Conservation (phyloP, 116 monocot species). For the Thalassia testudinum region DNA sequence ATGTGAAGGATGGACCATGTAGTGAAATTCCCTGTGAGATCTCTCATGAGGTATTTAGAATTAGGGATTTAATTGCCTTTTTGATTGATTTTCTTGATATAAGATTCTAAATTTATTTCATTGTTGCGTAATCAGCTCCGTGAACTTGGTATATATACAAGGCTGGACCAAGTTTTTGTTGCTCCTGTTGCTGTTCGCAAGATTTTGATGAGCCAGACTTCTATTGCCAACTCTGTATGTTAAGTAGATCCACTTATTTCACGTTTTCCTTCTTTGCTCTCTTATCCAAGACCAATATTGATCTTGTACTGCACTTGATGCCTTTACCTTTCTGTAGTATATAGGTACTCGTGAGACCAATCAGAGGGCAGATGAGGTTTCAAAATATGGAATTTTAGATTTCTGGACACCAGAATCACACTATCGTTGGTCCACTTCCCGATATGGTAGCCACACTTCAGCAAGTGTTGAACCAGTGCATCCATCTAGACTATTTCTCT, state of each 20-base stretch:
- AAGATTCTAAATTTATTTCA: neutral
- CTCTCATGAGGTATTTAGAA: slow-evolving; percentile 40
- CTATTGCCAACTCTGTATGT: slow-evolving; percentile 57
- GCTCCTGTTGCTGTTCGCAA: slow-evolving; percentile 76
- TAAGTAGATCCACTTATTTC: neutral
- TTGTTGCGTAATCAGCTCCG: slow-evolving; percentile 31
- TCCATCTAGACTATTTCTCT: slow-evolving; percentile 65
- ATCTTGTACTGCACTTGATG: neutral
- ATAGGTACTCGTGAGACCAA: slow-evolving; percentile 77
- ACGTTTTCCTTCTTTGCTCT: neutral
- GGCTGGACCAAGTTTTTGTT: slow-evolving; percentile 92
- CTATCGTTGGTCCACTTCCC: slow-evolving; percentile 71
- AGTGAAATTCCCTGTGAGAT: slow-evolving; percentile 31
- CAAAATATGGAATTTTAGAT: slow-evolving; percentile 49
- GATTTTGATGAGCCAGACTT: slow-evolving; percentile 72
- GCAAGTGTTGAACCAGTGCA: slow-evolving; percentile 56
- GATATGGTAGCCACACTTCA: slow-evolving; percentile 85
- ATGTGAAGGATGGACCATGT: slow-evolving; percentile 21
- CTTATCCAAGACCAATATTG: no score
- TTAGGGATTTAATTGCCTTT: neutral
- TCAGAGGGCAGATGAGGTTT: slow-evolving; percentile 59
- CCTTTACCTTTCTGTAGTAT: slow-evolving; percentile 28
- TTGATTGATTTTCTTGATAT: neutral
- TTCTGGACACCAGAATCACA: slow-evolving; percentile 98
- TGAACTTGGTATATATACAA: slow-evolving; percentile 63